These are phyloP conservation scores for Podospora conica DNA, from an alignment of 495 filamentous ascomycete genomes.

Conservation along the genomic window DNA sequence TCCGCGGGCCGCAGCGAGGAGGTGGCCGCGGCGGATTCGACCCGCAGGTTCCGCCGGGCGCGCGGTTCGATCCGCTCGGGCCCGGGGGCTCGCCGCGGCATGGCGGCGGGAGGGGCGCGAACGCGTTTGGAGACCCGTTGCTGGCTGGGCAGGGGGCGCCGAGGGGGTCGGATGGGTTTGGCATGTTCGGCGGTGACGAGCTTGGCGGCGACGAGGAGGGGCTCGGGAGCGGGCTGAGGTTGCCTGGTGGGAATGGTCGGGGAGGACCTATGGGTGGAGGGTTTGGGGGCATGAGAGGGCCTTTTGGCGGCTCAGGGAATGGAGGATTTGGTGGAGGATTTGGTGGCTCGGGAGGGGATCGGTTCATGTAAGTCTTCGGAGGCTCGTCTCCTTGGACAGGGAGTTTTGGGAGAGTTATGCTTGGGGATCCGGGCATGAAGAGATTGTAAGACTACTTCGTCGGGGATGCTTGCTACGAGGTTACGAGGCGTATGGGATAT, in stretches of 20 bases:
- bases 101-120: constrained; percentile 23
- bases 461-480: not conserved
- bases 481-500: not conserved
- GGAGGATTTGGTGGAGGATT: constrained; percentile 32
- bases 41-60: constrained; percentile 52
- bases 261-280: constrained; percentile 24
- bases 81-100: constrained; percentile 54
- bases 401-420: not conserved
- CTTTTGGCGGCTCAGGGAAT: constrained; percentile 23
- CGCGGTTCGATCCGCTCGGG: constrained; percentile 72
- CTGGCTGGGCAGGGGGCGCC: not conserved
- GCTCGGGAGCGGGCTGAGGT: not conserved
- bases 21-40: constrained; percentile 33
- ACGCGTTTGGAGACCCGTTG: not conserved
- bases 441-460: not conserved
- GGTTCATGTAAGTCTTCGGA: constrained; percentile 40
- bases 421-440: not conserved
- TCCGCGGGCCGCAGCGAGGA: constrained; percentile 52
- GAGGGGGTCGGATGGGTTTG: too few relatives aligned
- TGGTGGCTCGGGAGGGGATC: constrained; percentile 17
- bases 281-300: constrained; percentile 24
- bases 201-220: not conserved
- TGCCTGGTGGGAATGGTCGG: constrained; percentile 9
- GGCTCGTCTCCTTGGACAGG: not conserved
- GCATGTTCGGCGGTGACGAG: too few relatives aligned